Conservation (phyloP, 345 rosid species). For the Capsella bursapastoris region DNA sequence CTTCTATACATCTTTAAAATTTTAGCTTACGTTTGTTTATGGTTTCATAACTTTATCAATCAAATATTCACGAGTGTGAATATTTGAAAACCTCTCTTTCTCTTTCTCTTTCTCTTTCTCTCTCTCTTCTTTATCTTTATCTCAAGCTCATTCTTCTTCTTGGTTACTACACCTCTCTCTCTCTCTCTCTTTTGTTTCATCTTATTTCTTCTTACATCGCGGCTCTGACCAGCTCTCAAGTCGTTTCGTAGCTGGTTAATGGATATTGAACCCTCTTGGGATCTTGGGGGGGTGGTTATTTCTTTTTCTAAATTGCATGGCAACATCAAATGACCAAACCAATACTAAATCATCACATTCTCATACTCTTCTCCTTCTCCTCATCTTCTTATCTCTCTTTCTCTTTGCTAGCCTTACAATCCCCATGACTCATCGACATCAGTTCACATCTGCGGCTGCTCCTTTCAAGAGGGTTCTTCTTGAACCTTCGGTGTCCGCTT, state of each 20-base stretch:
- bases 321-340: constrained; percentile 56
- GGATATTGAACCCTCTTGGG: constrained; percentile 98
- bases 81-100: constrained; percentile 60
- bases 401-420: constrained; percentile 49
- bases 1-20: constrained; percentile 24
- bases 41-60: constrained; percentile 36
- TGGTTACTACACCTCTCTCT: neutral
- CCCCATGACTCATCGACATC: constrained; percentile 37
- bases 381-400: constrained; percentile 49
- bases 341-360: constrained; percentile 46
- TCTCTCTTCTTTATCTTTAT: constrained; percentile 47
- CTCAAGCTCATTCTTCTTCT: constrained; percentile 34
- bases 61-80: constrained; percentile 57
- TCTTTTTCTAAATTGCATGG: constrained; percentile 75
- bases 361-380: constrained; percentile 39
- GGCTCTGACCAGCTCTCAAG: constrained; percentile 51
- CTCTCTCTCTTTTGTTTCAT: constrained; percentile 34
- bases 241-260: constrained; percentile 83
- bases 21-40: constrained; percentile 41
- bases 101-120: constrained; percentile 56
- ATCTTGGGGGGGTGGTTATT: constrained; percentile 83
- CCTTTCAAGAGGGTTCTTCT: constrained; percentile 60
- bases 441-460: constrained; percentile 24
- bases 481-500: constrained; percentile 43
- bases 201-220: constrained; percentile 14